Conservation (phyloP, 2,329 filamentous ascomycete genomes). For the Stagonosporopsis cucurbitacearum region DNA sequence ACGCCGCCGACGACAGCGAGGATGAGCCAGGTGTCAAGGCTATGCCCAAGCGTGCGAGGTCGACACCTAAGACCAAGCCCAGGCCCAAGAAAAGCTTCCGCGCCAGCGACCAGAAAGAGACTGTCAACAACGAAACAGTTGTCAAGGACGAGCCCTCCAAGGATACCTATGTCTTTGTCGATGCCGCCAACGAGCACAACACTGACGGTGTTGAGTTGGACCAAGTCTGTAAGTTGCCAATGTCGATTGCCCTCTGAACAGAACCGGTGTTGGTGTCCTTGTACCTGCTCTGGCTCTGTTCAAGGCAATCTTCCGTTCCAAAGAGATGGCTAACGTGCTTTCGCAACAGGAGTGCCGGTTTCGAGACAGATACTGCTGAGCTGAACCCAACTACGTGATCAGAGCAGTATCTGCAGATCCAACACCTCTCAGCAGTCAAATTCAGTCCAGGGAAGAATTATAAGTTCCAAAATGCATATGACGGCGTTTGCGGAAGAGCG, state of each 20-base stretch:
- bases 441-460: too few species aligned
- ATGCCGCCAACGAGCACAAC: not conserved
- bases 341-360: too few species aligned
- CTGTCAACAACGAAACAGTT: not conserved
- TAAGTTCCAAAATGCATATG: too few species aligned
- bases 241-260: too few species aligned
- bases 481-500: too few species aligned
- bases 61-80: constrained; percentile 1
- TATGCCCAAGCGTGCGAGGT: not conserved
- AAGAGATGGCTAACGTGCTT: too few species aligned
- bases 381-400: too few species aligned
- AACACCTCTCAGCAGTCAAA: too few species aligned
- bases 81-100: constrained; percentile 5
- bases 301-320: too few species aligned
- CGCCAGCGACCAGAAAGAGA: not conserved
- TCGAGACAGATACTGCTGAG: too few species aligned
- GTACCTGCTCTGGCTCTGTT: not conserved
- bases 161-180: not conserved
- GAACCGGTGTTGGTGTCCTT: not conserved
- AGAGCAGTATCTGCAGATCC: too few species aligned
- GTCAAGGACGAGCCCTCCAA: constrained; percentile 8
- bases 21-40: not conserved
- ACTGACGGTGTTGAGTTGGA: not conserved
- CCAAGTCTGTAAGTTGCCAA: constrained; percentile 4
- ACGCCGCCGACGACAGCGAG: not conserved